phyloP scores from a whole-genome alignment of 1,139 yeast genomes.

The Suhomyces maxii region DNA sequence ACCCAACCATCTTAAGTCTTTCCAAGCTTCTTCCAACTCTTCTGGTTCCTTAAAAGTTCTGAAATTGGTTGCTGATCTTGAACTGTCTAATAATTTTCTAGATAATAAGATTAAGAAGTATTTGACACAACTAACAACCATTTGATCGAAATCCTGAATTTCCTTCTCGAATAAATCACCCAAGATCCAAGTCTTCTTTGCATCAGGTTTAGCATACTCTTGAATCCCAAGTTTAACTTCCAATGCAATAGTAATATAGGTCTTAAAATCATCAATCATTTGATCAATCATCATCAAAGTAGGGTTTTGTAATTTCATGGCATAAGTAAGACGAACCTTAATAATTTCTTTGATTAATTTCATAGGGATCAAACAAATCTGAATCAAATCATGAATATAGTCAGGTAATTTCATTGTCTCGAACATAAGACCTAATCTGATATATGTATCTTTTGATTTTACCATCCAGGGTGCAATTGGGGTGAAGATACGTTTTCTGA shows the following conservation, averaged over 20 bases:
- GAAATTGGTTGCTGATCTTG: constrained; percentile 62
- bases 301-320: constrained; percentile 77
- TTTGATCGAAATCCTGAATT: constrained; percentile 59
- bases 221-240: constrained; percentile 69
- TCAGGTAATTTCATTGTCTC: constrained; percentile 75
- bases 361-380: constrained; percentile 75
- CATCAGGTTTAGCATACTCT: constrained; percentile 66
- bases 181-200: constrained; percentile 68
- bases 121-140: constrained; percentile 71
- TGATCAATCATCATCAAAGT: constrained; percentile 97
- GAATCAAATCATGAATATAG: constrained; percentile 64
- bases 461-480: constrained; percentile 72
- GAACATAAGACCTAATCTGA: constrained; percentile 62
- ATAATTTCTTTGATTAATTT: constrained; percentile 80
- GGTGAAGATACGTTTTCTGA: constrained; percentile 56
- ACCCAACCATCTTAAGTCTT: constrained; percentile 72
- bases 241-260: constrained; percentile 73
- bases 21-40: constrained; percentile 78
- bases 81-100: constrained; percentile 75
- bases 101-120: constrained; percentile 72
- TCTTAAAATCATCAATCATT: constrained; percentile 81
- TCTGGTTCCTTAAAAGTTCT: constrained; percentile 92
- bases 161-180: constrained; percentile 64
- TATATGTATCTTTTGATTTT: constrained; percentile 73
- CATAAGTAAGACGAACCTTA: constrained; percentile 71